Evolutionary conservation across 2,329 filamentous ascomycete genomes (phyloP).

Genomic region (Sporothrix phasma): DNA sequence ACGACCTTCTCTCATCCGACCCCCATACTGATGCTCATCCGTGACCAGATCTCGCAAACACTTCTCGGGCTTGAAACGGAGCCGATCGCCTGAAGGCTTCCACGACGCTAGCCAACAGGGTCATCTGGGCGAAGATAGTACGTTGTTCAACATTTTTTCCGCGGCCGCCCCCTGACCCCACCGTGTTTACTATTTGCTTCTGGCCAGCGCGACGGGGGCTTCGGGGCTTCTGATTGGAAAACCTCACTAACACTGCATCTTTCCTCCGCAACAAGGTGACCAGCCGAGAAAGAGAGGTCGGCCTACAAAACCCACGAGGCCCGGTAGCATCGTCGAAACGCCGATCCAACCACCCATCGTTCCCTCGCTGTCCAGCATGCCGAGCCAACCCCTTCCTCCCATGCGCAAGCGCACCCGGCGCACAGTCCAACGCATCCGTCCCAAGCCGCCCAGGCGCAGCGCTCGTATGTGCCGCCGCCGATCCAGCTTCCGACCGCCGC

Average conservation of each 20-base stretch:
- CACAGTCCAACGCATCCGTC: constrained; percentile 10
- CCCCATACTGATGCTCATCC: constrained; percentile 5
- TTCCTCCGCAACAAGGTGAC: constrained; percentile 30
- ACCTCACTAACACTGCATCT: constrained; percentile 27
- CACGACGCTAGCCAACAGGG: constrained; percentile 43
- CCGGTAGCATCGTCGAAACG: constrained; percentile 46
- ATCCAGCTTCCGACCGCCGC: constrained; percentile 31
- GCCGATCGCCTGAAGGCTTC: constrained; percentile 62
- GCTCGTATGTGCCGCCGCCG: constrained; percentile 31
- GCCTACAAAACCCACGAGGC: constrained; percentile 48
- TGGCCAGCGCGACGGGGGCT: background rate
- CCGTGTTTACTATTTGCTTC: constrained; percentile 10
- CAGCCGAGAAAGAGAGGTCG: constrained; percentile 50
- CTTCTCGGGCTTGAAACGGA: constrained; percentile 61
- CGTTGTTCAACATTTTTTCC: constrained; percentile 31
- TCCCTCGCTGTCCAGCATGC: constrained; percentile 16
- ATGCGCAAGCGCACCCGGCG: constrained; percentile 11
- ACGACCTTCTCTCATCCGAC: background rate
- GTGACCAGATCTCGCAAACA: constrained; percentile 20
- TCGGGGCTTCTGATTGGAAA: background rate
- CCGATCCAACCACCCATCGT: constrained; percentile 29
- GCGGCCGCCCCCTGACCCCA: background rate
- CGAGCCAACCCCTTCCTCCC: constrained; percentile 13
- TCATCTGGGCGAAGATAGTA: constrained; percentile 64
- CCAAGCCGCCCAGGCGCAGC: background rate